These are phyloP conservation scores for Fomitopsis serialis DNA, from an alignment of 768 basidiomycete genomes.

Conservation along the genomic window DNA sequence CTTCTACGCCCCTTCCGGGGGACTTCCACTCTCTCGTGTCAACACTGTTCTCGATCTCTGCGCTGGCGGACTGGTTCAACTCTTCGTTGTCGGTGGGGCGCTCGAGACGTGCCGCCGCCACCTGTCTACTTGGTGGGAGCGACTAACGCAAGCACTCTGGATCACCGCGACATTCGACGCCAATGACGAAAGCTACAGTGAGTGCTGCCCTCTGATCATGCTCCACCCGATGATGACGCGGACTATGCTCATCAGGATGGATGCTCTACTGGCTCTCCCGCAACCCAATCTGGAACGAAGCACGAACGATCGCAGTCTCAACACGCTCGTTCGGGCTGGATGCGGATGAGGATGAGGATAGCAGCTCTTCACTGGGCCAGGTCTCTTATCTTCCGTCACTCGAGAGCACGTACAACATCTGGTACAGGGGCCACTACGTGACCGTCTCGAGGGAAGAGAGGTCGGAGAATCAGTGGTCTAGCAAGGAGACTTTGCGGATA, in stretches of 20 bases:
- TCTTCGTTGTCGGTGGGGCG: slow-evolving; percentile 55
- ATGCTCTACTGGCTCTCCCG: slow-evolving; percentile 65
- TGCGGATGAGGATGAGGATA: slow-evolving; percentile 5
- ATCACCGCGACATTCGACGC: slow-evolving; percentile 59
- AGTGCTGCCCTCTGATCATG: slow-evolving; percentile 13
- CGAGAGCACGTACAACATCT: slow-evolving; percentile 33
- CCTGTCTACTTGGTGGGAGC: slow-evolving; percentile 37
- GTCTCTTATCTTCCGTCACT: slow-evolving; percentile 1
- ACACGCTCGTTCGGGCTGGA: slow-evolving; percentile 8
- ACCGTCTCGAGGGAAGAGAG: slow-evolving; percentile 27
- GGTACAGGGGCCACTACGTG: slow-evolving; percentile 38
- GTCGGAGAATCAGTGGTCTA: slow-evolving; percentile 16
- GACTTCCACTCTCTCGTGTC: not conserved
- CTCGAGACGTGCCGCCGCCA: slow-evolving; percentile 55
- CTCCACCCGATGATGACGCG: too few species aligned
- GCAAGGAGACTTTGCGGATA: not conserved
- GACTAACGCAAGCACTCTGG: slow-evolving; percentile 46
- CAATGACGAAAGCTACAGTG: slow-evolving; percentile 50
- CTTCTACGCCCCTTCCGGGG: not conserved
- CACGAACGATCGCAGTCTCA: slow-evolving; percentile 17
- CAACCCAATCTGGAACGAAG: slow-evolving; percentile 46
- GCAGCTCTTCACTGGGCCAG: not conserved
- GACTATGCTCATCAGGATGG: slow-evolving; percentile 44
- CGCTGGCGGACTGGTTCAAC: slow-evolving; percentile 60
- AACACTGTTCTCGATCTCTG: slow-evolving; percentile 39